Conservation (phyloP, 1,284 basidiomycete species). For the Sporisorium graminicola region DNA sequence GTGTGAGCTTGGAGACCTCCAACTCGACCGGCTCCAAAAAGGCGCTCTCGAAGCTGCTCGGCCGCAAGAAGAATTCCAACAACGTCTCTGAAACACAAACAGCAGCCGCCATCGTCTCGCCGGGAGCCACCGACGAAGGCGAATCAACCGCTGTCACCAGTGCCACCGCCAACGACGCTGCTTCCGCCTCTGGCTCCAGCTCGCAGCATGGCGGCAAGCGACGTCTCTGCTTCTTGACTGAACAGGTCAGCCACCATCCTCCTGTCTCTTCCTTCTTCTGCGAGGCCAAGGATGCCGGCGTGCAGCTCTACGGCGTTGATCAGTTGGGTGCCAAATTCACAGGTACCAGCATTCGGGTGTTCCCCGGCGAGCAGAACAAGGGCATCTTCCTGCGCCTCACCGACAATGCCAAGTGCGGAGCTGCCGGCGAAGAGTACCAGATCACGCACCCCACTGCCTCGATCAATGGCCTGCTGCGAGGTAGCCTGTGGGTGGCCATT, state of each 20-base stretch:
- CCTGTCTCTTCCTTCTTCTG: conserved; percentile 84
- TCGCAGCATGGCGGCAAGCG: conserved; percentile 25
- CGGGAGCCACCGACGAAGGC: conserved; percentile 19
- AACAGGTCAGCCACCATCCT: conserved; percentile 88
- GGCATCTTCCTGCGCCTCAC: conserved; percentile 77
- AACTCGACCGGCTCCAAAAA: conserved; percentile 37
- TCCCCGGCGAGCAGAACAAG: conserved; percentile 75
- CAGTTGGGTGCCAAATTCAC: conserved; percentile 82
- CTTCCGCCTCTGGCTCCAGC: conserved; percentile 37
- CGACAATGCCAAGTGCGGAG: conserved; percentile 49
- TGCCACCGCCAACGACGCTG: conserved; percentile 26
- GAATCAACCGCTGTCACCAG: conserved; percentile 13
- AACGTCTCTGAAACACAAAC: conserved; percentile 20
- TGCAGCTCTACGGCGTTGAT: conserved; percentile 75
- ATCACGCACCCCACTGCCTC: conserved; percentile 89
- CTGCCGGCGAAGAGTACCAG: conserved; percentile 71
- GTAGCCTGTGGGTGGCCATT: conserved; percentile 89
- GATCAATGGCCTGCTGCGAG: conserved; percentile 91
- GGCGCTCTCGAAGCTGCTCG: conserved; percentile 48
- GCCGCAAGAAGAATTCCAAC: conserved; percentile 43
- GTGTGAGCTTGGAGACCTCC: conserved; percentile 29
- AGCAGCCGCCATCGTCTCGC: conserved; percentile 12
- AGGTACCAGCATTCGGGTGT: conserved; percentile 72
- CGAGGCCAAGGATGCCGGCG: conserved; percentile 60
- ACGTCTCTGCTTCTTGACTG: conserved; percentile 63